Evolutionary conservation across 208 protist species (phyloP), one percentile per base, ranked within the genome.

Genomic region (Willaertia magna): DNA sequence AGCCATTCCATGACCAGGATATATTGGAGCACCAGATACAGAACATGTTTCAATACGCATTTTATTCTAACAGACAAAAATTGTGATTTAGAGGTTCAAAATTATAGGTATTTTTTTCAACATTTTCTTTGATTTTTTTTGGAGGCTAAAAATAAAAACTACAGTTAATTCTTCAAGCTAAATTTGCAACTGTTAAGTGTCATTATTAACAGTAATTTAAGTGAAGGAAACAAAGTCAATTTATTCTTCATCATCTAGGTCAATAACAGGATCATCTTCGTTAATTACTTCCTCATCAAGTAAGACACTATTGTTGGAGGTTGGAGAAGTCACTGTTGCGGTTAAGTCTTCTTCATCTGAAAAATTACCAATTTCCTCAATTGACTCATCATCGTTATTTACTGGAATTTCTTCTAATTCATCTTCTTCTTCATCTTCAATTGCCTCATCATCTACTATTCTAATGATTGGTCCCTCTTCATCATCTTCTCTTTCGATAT

Each of bases 31-130:
- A 22, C 89, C 94, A 89, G 98, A 99, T 90, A 99, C 99, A 84
- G 94, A 98, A 90, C 98, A 99, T 87, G 97, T 96, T 79, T 99
- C 96, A 88, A 99, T 98, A 52, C 97, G 89, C 97, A 98, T 98
- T 67, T 39, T 91, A n/a, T n/a, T n/a, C n/a, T n/a, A n/a, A n/a
- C n/a, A n/a, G n/a, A n/a, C n/a, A n/a, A n/a, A n/a, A n/a, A n/a
- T n/a, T n/a, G n/a, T n/a, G n/a, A 18, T 20, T 51, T 88, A 55
- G 20, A 74, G 12, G 40, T 86, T 74, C 26, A 39, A 11, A 30
- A 30, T 6, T 74, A 16, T 52, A 20, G 48, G 7, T 52, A 16
- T 52, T 52, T 7, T 52, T 52, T 7, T 52, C 11, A 20, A 16
- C 48, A 52, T 16, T 20, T 7, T 20, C 7, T 20, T 20, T 16